phyloP scores from a whole-genome alignment of 2,329 filamentous ascomycete genomes.

The Penicillium sp. region DNA sequence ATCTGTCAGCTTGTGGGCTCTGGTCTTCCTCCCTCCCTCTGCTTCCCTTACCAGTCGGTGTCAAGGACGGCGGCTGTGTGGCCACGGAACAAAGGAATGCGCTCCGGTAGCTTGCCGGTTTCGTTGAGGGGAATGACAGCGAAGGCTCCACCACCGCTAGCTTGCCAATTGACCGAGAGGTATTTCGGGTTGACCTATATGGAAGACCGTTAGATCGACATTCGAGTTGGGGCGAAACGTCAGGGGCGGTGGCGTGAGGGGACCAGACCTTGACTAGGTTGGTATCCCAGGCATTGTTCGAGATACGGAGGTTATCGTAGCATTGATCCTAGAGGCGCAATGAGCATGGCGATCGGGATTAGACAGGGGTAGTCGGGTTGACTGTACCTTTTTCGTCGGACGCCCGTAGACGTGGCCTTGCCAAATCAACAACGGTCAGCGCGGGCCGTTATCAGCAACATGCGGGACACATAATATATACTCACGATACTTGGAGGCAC shows the following conservation, averaged over 20 bases:
- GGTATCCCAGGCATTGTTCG: constrained; percentile 98
- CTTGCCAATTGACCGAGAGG: constrained; percentile 97
- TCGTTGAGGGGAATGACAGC: constrained; percentile 92
- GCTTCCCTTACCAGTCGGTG: constrained; percentile 81
- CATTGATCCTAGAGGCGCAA: constrained; percentile 73
- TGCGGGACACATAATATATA: constrained; percentile 19
- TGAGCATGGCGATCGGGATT: constrained; percentile 7
- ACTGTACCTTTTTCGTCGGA: constrained; percentile 75
- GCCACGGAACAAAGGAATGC: constrained; percentile 91
- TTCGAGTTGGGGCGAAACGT: constrained; percentile 18
- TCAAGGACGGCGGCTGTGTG: constrained; percentile 96
- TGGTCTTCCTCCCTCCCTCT: too few relatives aligned
- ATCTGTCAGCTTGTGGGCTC: neutral
- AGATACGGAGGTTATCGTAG: constrained; percentile 97
- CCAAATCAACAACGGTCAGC: constrained; percentile 32
- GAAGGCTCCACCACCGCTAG: constrained; percentile 93
- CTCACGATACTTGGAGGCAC: constrained; percentile 75
- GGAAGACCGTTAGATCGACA: constrained; percentile 25
- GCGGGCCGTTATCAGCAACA: constrained; percentile 26
- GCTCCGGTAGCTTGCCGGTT: constrained; percentile 86
- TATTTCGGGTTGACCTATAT: constrained; percentile 89
- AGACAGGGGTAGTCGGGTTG: neutral
- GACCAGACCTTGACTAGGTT: constrained; percentile 88
- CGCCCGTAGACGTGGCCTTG: constrained; percentile 98
- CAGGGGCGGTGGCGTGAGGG: constrained; percentile 33